phyloP scores from a whole-genome alignment of 139 green algal species.

The Medakamo hakoo region DNA sequence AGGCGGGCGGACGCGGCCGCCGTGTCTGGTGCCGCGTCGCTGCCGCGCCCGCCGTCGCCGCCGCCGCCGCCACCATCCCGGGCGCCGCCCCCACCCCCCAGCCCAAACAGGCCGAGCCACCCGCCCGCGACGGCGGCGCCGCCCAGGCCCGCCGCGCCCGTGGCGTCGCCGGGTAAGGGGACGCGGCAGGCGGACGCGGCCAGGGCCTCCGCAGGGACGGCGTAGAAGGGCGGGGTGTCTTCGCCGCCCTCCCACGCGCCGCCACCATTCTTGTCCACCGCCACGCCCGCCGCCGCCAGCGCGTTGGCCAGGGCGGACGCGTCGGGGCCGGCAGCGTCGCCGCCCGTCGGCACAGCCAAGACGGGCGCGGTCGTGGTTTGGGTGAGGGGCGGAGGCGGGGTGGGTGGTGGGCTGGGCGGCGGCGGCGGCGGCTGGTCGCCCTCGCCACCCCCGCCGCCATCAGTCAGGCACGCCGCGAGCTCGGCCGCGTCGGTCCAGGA shows the following conservation, averaged over 20 bases:
- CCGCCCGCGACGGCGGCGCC: too few species aligned
- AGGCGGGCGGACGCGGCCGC: too few species aligned
- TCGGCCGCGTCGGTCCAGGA: constrained; percentile 7
- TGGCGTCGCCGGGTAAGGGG: background rate
- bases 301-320: constrained; percentile 8
- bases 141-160: too few species aligned
- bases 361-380: background rate
- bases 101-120: too few species aligned
- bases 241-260: too few species aligned
- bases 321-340: constrained; percentile 1
- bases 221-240: too few species aligned
- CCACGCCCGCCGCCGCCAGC: constrained; percentile 5
- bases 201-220: too few species aligned
- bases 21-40: too few species aligned
- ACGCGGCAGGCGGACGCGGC: background rate
- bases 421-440: background rate
- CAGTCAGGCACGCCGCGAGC: constrained; percentile 2
- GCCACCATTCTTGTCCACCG: constrained; percentile 8
- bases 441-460: background rate
- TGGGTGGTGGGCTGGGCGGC: background rate
- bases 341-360: background rate
- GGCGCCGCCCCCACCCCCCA: too few species aligned
- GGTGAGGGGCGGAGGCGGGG: background rate
- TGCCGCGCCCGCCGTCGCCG: too few species aligned
- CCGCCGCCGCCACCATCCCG: too few species aligned